Evolutionary conservation across 345 rosid genomes (phyloP).

Genomic region (Citrus unshiu): DNA sequence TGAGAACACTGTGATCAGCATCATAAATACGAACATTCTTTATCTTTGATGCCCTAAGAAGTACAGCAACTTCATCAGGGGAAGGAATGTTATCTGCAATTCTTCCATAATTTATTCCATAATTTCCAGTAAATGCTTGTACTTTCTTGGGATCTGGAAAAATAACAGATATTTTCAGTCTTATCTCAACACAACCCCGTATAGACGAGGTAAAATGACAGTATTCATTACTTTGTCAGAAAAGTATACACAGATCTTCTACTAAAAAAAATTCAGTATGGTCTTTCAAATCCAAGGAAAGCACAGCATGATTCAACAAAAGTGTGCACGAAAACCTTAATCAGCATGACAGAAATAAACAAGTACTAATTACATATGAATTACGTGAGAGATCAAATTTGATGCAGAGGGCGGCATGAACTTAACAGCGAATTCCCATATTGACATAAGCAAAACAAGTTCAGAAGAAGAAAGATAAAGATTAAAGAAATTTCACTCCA

Average conservation of each 20-base stretch:
- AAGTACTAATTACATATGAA: neutral
- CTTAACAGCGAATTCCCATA: neutral
- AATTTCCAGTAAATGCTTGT: slow-evolving; percentile 77
- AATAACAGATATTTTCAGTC: slow-evolving; percentile 6
- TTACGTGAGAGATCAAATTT: neutral
- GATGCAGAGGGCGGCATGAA: neutral
- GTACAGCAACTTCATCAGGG: slow-evolving; percentile 77
- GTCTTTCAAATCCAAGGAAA: neutral
- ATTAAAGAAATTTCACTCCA: neutral
- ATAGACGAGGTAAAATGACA: neutral
- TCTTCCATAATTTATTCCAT: slow-evolving; percentile 95
- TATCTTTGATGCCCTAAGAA: slow-evolving; percentile 77
- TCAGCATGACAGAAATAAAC: neutral
- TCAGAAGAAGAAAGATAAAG: neutral
- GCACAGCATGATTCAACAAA: neutral
- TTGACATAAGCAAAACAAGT: neutral
- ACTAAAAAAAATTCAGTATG: neutral
- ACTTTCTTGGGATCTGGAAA: slow-evolving; percentile 37
- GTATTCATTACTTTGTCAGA: neutral
- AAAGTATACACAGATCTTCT: neutral
- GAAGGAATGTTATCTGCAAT: slow-evolving; percentile 91
- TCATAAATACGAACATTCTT: slow-evolving; percentile 88
- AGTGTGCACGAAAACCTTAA: neutral
- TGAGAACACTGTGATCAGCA: slow-evolving; percentile 76
- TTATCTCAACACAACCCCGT: neutral